phyloP scores from a whole-genome alignment of 768 basidiomycete species.

The Panus rudis region DNA sequence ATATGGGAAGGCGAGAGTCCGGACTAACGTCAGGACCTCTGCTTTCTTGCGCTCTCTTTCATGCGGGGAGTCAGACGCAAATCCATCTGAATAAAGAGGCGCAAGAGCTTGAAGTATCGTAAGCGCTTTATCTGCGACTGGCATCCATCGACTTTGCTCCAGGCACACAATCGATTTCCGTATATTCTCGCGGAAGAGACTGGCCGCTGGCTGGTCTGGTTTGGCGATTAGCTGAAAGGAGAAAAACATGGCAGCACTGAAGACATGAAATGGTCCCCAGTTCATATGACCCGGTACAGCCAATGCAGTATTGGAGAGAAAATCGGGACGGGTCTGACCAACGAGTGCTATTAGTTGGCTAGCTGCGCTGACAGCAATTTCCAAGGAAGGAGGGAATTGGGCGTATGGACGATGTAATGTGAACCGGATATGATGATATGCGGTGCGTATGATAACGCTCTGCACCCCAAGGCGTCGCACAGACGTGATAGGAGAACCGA shows the following conservation, averaged over 20 bases:
- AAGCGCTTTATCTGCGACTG: slow-evolving; percentile 69
- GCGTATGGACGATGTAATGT: slow-evolving; percentile 79
- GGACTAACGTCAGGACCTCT: slow-evolving; percentile 57
- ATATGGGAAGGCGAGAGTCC: slow-evolving; percentile 78
- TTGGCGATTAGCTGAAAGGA: slow-evolving; percentile 82
- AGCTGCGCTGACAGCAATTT: slow-evolving; percentile 70
- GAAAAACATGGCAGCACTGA: slow-evolving; percentile 86
- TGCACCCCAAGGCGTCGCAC: slow-evolving; percentile 69
- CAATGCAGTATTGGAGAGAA: slow-evolving; percentile 50
- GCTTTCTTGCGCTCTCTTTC: slow-evolving; percentile 54
- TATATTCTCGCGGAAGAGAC: slow-evolving; percentile 70
- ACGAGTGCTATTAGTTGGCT: slow-evolving; percentile 75
- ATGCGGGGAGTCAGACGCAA: slow-evolving; percentile 41
- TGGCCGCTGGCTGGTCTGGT: slow-evolving; percentile 73
- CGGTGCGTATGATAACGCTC: slow-evolving; percentile 71
- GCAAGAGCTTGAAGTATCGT: slow-evolving; percentile 65
- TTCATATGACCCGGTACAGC: slow-evolving; percentile 79
- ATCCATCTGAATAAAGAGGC: slow-evolving; percentile 66
- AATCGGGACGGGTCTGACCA: slow-evolving; percentile 69
- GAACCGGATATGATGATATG: slow-evolving; percentile 79
- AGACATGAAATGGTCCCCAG: slow-evolving; percentile 79
- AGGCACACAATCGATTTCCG: slow-evolving; percentile 60
- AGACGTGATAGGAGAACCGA: slow-evolving; percentile 55
- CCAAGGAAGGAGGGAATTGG: slow-evolving; percentile 39
- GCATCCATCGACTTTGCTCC: slow-evolving; percentile 55